Conservation (phyloP, 2,329 filamentous ascomycete species). For the Emergomyces pasteurianus region DNA sequence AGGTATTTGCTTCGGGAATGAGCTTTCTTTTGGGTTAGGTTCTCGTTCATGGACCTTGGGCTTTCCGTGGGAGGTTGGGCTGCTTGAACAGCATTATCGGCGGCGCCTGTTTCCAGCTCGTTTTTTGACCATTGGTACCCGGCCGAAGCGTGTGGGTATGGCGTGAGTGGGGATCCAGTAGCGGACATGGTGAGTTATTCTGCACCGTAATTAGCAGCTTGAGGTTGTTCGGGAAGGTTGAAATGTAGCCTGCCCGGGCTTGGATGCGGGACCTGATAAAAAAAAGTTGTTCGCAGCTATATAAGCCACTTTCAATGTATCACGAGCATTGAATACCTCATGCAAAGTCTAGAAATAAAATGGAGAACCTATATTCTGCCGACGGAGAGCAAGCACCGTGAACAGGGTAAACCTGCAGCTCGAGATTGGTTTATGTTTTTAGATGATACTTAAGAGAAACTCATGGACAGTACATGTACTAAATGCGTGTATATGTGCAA, state of each 20-base stretch:
- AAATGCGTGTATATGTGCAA: background rate
- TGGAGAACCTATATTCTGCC: background rate
- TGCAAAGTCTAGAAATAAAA: background rate
- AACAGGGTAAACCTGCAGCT: background rate
- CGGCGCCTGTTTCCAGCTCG: background rate
- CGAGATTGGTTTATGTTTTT: background rate
- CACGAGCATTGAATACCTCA: background rate
- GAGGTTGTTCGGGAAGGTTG: background rate
- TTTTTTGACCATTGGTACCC: background rate
- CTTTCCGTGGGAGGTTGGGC: background rate
- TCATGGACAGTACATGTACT: background rate
- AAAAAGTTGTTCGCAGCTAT: too few relatives aligned
- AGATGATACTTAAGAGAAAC: background rate
- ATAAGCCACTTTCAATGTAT: background rate
- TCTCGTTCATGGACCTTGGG: background rate
- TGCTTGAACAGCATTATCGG: background rate
- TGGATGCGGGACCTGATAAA: background rate
- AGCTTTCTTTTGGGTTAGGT: background rate
- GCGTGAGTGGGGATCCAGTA: background rate
- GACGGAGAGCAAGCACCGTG: background rate
- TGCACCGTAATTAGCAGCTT: background rate
- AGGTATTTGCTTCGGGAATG: background rate
- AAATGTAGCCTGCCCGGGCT: background rate
- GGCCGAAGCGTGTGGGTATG: background rate
- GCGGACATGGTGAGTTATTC: background rate